A percentile compares a stretch with the other conserved stretches of the same genome.
These are phyloP conservation scores for Hansenula anomala DNA, from an alignment of 1,139 yeast genomes.

Conservation along the genomic window DNA sequence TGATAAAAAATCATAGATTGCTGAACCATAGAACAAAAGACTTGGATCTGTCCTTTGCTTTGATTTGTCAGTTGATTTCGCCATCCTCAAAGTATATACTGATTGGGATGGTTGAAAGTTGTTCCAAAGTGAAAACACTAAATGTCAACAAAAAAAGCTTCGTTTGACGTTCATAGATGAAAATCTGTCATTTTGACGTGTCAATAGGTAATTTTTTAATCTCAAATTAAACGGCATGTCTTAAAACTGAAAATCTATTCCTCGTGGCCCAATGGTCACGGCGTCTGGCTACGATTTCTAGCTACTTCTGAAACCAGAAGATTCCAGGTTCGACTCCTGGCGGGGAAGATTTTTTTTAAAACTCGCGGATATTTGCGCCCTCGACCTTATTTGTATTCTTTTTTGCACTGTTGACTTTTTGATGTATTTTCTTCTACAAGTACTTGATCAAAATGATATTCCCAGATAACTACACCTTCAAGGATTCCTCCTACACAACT, in stretches of 20 bases:
- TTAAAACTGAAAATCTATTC: conserved; percentile 33
- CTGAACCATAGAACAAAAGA: conserved; percentile 38
- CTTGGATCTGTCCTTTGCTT: conserved; percentile 13
- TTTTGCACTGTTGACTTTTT: too few species aligned
- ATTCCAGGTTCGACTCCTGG: conserved; percentile 96
- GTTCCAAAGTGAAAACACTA: too few species aligned
- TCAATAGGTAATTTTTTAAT: neutral
- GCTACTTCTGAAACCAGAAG: conserved; percentile 75
- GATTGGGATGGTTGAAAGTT: too few species aligned
- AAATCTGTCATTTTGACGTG: neutral
- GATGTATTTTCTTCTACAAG: too few species aligned
- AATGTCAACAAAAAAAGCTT: too few species aligned
- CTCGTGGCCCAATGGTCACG: conserved; percentile 93
- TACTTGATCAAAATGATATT: too few species aligned
- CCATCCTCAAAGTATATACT: neutral
- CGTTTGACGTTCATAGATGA: too few species aligned
- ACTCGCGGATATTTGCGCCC: too few species aligned
- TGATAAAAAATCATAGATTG: conserved; percentile 51
- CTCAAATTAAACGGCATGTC: neutral
- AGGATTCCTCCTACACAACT: too few species aligned
- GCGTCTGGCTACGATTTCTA: conserved; percentile 80
- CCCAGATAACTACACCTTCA: too few species aligned
- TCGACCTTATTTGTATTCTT: too few species aligned
- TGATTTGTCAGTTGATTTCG: neutral
- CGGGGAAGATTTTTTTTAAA: conserved; percentile 66